A percentile compares a stretch with the other conserved stretches of the same genome.
Evolutionary conservation across 2,329 filamentous ascomycete genomes (phyloP).

Genomic region (Passalora sequoiae): DNA sequence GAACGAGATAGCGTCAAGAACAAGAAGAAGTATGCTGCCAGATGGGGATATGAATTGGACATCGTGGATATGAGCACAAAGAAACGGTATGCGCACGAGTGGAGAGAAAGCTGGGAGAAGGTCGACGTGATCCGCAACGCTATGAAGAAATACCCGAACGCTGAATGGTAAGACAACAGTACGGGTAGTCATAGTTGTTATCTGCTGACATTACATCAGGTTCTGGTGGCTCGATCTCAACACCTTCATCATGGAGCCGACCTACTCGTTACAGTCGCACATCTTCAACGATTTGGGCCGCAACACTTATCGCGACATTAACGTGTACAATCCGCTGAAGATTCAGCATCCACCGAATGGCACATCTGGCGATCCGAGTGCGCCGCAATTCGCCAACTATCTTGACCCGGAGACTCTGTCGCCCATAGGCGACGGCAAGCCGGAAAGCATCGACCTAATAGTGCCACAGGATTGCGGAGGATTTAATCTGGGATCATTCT

Average conservation of each 20-base stretch:
- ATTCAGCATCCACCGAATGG: conserved; percentile 72
- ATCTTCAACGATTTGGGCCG: conserved; percentile 75
- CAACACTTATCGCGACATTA: conserved; percentile 89
- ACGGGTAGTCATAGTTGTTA: too few relatives aligned
- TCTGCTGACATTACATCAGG: conserved; percentile 49
- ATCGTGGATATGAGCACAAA: conserved; percentile 98
- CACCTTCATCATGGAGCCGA: conserved; percentile 96
- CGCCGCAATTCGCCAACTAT: conserved; percentile 49
- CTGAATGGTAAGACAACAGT: conserved; percentile 72
- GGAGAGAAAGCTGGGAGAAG: conserved; percentile 99
- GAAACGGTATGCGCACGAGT: conserved; percentile 97
- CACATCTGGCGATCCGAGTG: conserved; percentile 33
- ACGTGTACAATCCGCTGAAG: conserved; percentile 90
- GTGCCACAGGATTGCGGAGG: conserved; percentile 90
- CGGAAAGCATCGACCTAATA: conserved; percentile 77
- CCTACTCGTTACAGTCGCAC: conserved; percentile 81
- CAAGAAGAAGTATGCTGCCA: conserved; percentile 79
- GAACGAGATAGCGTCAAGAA: conserved; percentile 94
- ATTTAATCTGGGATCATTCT: conserved; percentile 96
- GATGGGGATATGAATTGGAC: conserved; percentile 93
- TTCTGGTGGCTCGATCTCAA: conserved; percentile 99
- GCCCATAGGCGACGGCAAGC: conserved; percentile 67
- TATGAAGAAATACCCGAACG: conserved; percentile 88
- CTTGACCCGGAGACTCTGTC: conserved; percentile 72
- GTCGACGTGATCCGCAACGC: conserved; percentile 86